A percentile compares a stretch with the other conserved stretches of the same genome.
Conservation (phyloP, 352 stramenopile species). For the Pythium dissotocum region DNA sequence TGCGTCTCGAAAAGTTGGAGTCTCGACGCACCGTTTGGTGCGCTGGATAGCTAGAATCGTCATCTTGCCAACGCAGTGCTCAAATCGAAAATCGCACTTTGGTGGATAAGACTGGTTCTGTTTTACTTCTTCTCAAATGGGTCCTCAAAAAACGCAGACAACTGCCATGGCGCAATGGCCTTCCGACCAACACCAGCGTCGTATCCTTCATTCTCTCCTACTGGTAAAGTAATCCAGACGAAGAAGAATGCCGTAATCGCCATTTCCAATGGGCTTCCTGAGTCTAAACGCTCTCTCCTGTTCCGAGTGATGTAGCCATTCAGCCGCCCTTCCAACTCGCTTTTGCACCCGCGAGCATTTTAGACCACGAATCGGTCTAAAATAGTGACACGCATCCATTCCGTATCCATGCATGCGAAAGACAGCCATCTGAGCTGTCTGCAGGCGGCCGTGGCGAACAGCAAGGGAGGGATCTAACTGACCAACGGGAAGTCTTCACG, state of each 20-base stretch:
- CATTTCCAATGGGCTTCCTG: background rate
- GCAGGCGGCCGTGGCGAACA: too few relatives aligned
- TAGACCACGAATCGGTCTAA: background rate
- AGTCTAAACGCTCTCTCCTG: background rate
- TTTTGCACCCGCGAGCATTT: background rate
- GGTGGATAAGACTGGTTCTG: too few relatives aligned
- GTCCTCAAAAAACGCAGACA: background rate
- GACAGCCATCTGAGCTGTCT: background rate
- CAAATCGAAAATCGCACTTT: too few relatives aligned
- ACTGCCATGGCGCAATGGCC: too few relatives aligned
- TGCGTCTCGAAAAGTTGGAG: too few relatives aligned
- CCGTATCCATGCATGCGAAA: constrained; percentile 5
- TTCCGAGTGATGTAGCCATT: background rate
- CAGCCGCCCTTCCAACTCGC: background rate
- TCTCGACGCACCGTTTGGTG: too few relatives aligned
- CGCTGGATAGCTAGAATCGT: too few relatives aligned
- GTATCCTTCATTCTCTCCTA: too few relatives aligned
- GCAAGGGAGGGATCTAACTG: background rate
- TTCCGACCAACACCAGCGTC: too few relatives aligned
- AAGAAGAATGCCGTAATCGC: background rate
- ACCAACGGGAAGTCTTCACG: background rate
- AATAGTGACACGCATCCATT: constrained; percentile 1
- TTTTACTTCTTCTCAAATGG: too few relatives aligned
- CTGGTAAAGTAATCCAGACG: too few relatives aligned
- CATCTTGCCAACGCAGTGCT: too few relatives aligned